A percentile compares a stretch with the other conserved stretches of the same genome.
phyloP scores from a whole-genome alignment of 139 green algal species.

The Chlorella sp. region DNA sequence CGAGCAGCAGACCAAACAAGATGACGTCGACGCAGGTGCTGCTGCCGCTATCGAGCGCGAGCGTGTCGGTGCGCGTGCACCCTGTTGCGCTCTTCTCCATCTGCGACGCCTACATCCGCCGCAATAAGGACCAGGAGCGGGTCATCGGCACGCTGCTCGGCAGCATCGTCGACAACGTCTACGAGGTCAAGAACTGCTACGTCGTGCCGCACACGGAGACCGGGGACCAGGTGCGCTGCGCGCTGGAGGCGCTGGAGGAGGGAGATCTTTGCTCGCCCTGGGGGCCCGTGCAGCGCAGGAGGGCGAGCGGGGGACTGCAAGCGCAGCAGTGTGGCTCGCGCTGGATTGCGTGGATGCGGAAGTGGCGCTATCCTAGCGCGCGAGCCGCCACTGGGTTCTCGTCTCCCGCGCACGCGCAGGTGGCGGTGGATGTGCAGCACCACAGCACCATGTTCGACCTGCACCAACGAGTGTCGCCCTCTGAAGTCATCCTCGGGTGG shows the following conservation, averaged over 20 bases:
- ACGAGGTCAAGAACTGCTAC: constrained; percentile 90
- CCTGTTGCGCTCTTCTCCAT: constrained; percentile 90
- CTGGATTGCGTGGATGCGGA: too few relatives aligned
- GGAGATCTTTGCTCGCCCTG: too few relatives aligned
- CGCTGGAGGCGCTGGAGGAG: too few relatives aligned
- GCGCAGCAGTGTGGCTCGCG: too few relatives aligned
- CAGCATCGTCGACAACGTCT: constrained; percentile 51
- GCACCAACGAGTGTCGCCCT: constrained; percentile 77
- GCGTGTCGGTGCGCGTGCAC: constrained; percentile 69
- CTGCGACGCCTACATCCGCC: constrained; percentile 88
- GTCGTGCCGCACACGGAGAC: constrained; percentile 94
- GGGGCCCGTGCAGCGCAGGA: too few relatives aligned
- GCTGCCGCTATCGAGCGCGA: constrained; percentile 23
- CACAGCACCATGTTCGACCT: constrained; percentile 90
- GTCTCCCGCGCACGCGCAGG: constrained; percentile 52
- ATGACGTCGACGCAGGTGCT: constrained; percentile 8
- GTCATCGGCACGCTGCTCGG: constrained; percentile 96
- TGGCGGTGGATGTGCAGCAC: constrained; percentile 90
- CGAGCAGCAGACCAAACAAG: neutral
- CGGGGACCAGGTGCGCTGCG: constrained; percentile 76
- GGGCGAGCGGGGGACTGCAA: too few relatives aligned
- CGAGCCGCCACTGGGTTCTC: too few relatives aligned
- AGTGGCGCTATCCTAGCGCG: too few relatives aligned
- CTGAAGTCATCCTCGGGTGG: constrained; percentile 88
- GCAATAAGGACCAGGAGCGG: constrained; percentile 75